A percentile compares a stretch with the other conserved stretches of the same genome.
phyloP scores from a whole-genome alignment of 352 stramenopile genomes.

The Blastocystis sp. region DNA sequence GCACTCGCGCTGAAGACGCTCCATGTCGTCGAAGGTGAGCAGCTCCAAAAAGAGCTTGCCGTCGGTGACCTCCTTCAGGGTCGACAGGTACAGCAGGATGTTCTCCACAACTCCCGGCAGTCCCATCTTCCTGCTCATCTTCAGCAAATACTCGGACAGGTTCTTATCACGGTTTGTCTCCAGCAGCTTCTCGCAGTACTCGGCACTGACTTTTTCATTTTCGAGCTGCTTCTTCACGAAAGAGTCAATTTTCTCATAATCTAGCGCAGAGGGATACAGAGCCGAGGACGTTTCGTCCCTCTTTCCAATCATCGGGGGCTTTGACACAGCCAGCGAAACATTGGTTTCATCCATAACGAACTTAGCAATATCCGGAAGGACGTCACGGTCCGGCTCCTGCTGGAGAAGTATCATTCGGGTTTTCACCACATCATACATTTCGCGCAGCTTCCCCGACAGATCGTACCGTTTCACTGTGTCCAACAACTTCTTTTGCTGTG shows the following conservation, averaged over 20 bases:
- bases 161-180: not conserved
- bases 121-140: not conserved
- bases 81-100: conserved; percentile 31
- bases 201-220: not conserved
- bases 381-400: not conserved
- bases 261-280: not conserved
- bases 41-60: not conserved
- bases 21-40: conserved; percentile 31
- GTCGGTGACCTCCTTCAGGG: conserved; percentile 5
- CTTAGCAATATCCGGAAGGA: not conserved
- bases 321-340: not conserved
- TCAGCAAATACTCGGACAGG: not conserved
- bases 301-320: not conserved
- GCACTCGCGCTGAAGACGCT: not conserved
- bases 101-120: not conserved
- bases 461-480: not conserved
- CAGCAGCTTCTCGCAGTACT: not conserved
- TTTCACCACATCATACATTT: conserved; percentile 28
- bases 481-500: conserved; percentile 1
- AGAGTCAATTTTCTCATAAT: not conserved
- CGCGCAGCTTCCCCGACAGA: not conserved
- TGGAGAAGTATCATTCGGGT: conserved; percentile 7
- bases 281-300: not conserved
- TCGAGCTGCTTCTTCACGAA: too few relatives aligned
- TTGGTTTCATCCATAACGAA: not conserved